These are phyloP conservation scores for Aspergillus fijiensis DNA, from an alignment of 2,329 filamentous ascomycete genomes.

Conservation along the genomic window DNA sequence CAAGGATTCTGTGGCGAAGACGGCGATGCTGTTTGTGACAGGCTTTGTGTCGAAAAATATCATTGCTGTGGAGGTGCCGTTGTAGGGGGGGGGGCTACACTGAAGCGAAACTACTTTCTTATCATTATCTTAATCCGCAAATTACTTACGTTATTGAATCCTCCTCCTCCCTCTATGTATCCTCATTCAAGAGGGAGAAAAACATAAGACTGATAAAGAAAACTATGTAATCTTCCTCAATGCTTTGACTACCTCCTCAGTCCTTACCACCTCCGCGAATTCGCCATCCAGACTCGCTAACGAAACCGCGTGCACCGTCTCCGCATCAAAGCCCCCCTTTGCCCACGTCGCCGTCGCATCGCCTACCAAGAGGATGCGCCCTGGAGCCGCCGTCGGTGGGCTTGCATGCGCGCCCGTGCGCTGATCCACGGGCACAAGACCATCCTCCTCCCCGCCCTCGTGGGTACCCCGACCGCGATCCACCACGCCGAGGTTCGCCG, in stretches of 20 bases:
- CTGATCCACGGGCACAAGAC: neutral
- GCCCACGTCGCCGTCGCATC: slow-evolving; percentile 51
- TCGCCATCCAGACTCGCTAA: slow-evolving; percentile 48
- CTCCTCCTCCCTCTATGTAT: neutral
- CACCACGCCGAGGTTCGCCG: slow-evolving; percentile 47
- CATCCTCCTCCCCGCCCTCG: slow-evolving; percentile 8
- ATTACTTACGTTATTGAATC: neutral
- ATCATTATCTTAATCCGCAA: neutral
- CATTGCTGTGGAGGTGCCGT: slow-evolving; percentile 55
- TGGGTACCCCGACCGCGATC: slow-evolving; percentile 28
- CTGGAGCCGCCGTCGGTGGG: slow-evolving; percentile 1
- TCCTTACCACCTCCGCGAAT: slow-evolving; percentile 45
- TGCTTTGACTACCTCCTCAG: slow-evolving; percentile 37
- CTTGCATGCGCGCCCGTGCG: neutral
- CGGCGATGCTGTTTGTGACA: slow-evolving; percentile 59
- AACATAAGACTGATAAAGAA: neutral
- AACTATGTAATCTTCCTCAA: slow-evolving; percentile 16
- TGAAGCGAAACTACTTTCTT: too few relatives aligned
- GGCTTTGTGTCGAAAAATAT: slow-evolving; percentile 54
- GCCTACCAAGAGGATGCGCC: slow-evolving; percentile 43
- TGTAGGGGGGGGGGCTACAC: slow-evolving; percentile 27
- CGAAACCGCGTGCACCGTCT: slow-evolving; percentile 48
- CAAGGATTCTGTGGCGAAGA: slow-evolving; percentile 41
- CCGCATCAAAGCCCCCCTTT: slow-evolving; percentile 46
- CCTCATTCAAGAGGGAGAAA: neutral